A percentile compares a stretch with the other conserved stretches of the same genome.
Conservation (phyloP, 2,329 filamentous ascomycete genomes). For the Triangularia verruculosa region DNA sequence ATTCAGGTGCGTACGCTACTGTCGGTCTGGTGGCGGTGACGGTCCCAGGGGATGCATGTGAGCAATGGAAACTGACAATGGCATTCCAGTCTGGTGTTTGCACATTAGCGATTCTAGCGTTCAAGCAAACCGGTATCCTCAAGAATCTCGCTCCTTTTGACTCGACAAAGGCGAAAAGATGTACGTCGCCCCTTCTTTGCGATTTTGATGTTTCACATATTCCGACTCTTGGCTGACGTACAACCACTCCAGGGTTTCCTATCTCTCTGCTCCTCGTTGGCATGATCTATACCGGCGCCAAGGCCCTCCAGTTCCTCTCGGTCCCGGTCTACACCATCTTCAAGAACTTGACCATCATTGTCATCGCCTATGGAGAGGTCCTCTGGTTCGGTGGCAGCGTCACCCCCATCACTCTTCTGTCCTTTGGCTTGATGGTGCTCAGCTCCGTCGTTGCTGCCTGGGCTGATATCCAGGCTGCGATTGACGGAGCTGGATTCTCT, state of each 20-base stretch:
- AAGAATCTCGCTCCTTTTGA: conserved; percentile 81
- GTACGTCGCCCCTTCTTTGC: conserved; percentile 49
- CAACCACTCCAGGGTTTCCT: conserved; percentile 76
- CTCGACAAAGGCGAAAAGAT: conserved; percentile 84
- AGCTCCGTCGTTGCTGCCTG: conserved; percentile 94
- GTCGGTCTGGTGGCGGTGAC: neutral
- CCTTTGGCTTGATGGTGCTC: conserved; percentile 94
- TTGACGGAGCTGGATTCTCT: conserved; percentile 57
- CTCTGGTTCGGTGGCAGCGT: conserved; percentile 97
- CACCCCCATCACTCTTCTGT: conserved; percentile 80
- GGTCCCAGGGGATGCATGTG: neutral
- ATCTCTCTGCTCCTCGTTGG: conserved; percentile 93
- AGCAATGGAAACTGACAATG: neutral
- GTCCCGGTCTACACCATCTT: conserved; percentile 99
- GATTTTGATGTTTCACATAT: neutral
- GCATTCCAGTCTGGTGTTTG: conserved; percentile 80
- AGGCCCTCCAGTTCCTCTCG: conserved; percentile 92
- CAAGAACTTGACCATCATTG: conserved; percentile 98
- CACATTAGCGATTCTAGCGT: conserved; percentile 75
- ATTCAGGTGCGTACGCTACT: conserved; percentile 67
- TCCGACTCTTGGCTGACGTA: conserved; percentile 13
- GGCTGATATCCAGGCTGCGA: conserved; percentile 89
- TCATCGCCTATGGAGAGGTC: conserved; percentile 97
- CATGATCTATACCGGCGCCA: conserved; percentile 98
- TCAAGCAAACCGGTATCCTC: conserved; percentile 80